Percentiles rank a stretch among this genome's conserved stretches.
phyloP scores from a whole-genome alignment of 2,329 filamentous ascomycete species.

The Colletotrichum musicola region DNA sequence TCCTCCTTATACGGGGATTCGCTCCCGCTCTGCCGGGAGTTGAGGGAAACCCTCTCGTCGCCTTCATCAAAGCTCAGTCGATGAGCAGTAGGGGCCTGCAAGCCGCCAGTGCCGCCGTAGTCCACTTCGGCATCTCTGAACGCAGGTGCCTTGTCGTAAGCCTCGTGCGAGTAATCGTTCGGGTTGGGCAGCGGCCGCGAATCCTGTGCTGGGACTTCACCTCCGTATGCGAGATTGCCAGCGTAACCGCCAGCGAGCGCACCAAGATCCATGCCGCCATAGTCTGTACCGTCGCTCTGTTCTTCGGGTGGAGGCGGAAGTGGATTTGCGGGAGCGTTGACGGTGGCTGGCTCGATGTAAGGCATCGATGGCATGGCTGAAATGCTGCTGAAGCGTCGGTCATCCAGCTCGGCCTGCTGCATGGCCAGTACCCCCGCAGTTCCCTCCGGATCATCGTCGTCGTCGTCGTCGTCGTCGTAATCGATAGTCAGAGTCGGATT shows the following conservation, averaged over 20 bases:
- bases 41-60: conserved; percentile 77
- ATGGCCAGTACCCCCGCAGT: conserved; percentile 87
- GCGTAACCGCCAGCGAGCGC: conserved; percentile 80
- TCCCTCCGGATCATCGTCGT: conserved; percentile 92
- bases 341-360: conserved; percentile 53
- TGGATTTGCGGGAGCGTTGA: conserved; percentile 42
- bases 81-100: conserved; percentile 79
- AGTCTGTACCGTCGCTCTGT: conserved; percentile 78
- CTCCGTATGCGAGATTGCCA: conserved; percentile 64
- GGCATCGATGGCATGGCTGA: conserved; percentile 56
- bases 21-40: conserved; percentile 69
- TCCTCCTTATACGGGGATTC: conserved; percentile 79
- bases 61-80: conserved; percentile 93
- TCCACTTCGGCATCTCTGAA: conserved; percentile 80
- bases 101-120: conserved; percentile 88
- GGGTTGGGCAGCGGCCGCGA: conserved; percentile 64
- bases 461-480: conserved; percentile 79
- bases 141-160: conserved; percentile 52
- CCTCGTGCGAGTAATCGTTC: conserved; percentile 52
- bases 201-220: conserved; percentile 57
- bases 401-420: conserved; percentile 85
- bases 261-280: conserved; percentile 78
- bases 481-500: conserved; percentile 51
- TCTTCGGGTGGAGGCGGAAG: conserved; percentile 65
- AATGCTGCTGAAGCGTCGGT: conserved; percentile 69